Conservation (phyloP, 768 basidiomycete species). For the Naganishia vishniacii region DNA sequence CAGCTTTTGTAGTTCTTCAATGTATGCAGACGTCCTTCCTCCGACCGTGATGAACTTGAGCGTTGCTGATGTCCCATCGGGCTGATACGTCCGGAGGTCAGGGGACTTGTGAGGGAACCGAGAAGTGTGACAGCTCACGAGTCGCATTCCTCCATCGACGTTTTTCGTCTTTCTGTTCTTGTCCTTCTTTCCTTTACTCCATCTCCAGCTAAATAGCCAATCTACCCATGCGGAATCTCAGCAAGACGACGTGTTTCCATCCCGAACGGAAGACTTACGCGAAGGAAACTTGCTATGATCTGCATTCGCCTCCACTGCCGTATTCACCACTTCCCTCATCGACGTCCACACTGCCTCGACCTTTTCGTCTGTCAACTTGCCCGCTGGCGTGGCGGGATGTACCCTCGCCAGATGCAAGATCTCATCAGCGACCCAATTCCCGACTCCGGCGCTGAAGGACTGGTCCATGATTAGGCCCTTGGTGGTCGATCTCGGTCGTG, state of each 20-base stretch:
- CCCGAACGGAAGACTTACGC: conserved; percentile 56
- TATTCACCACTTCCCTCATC: conserved; percentile 57
- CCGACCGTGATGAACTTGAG: conserved; percentile 71
- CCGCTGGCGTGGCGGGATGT: conserved; percentile 66
- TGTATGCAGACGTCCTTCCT: conserved; percentile 69
- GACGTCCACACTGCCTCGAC: conserved; percentile 56
- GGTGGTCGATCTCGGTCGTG: conserved; percentile 60
- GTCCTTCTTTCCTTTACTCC: conserved; percentile 45
- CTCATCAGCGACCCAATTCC: conserved; percentile 75
- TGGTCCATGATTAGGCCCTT: conserved; percentile 75
- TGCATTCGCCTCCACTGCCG: conserved; percentile 65
- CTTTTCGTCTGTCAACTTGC: conserved; percentile 56
- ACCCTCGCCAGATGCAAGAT: conserved; percentile 68
- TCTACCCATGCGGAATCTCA: conserved; percentile 51
- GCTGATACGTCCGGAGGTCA: conserved; percentile 52
- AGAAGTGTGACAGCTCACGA: conserved; percentile 35
- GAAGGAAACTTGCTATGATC: conserved; percentile 64
- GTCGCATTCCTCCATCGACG: conserved; percentile 26
- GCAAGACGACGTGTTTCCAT: conserved; percentile 44
- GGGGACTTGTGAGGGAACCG: not conserved
- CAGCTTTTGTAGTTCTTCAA: conserved; percentile 59
- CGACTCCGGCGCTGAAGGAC: conserved; percentile 71
- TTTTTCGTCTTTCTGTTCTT: conserved; percentile 29
- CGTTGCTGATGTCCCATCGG: conserved; percentile 64
- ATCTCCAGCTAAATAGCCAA: conserved; percentile 47